Evolutionary conservation across 345 rosid species (phyloP).

Genomic region (Rhizophora mangle): DNA sequence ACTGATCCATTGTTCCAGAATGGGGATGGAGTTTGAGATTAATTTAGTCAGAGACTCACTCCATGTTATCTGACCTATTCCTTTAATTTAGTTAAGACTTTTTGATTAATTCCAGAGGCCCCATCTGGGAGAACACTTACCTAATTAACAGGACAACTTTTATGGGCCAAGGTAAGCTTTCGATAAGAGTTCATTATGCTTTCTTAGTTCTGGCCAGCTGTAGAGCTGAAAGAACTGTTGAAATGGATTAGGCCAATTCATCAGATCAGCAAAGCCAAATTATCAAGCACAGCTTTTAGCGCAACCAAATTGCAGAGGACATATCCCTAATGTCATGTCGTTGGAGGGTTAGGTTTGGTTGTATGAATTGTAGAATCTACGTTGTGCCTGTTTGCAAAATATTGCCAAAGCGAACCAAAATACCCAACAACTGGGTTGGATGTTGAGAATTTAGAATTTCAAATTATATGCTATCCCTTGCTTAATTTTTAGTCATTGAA

Average conservation of each 20-base stretch:
- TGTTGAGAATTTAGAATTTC: no score
- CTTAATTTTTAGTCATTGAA: background rate
- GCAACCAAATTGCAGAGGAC: slow-evolving; percentile 1
- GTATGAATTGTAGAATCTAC: no score
- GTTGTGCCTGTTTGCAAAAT: no score
- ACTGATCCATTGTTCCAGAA: background rate
- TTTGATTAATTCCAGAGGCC: background rate
- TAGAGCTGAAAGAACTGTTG: background rate
- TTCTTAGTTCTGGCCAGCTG: background rate
- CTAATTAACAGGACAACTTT: no score
- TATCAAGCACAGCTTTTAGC: slow-evolving; percentile 1
- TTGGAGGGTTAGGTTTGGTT: no score
- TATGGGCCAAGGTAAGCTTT: background rate
- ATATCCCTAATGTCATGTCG: no score
- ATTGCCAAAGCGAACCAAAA: background rate
- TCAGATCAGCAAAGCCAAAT: background rate
- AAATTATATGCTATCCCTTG: background rate
- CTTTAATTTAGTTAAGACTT: background rate
- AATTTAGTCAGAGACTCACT: slow-evolving; percentile 15
- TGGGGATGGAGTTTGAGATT: slow-evolving; percentile 5
- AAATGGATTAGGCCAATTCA: background rate
- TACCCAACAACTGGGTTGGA: no score
- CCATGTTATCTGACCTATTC: background rate
- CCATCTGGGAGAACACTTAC: no score
- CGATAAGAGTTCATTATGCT: background rate